phyloP scores from a whole-genome alignment of 805 yeast species.

The Maudiozyma turicensis region DNA sequence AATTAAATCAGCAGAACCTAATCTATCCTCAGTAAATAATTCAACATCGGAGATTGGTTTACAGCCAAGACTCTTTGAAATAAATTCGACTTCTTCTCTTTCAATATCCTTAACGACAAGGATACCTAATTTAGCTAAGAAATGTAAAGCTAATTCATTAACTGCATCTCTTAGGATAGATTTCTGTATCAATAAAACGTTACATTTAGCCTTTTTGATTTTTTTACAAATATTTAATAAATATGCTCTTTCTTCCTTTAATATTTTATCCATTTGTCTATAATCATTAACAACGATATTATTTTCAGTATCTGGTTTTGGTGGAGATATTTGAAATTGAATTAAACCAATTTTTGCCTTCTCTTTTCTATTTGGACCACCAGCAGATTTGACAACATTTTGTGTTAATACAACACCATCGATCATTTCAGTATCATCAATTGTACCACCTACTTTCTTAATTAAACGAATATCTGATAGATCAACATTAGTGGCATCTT shows the following conservation, averaged over 20 bases:
- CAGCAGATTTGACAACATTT: conserved; percentile 78
- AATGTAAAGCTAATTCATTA: conserved; percentile 88
- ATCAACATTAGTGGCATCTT: conserved; percentile 60
- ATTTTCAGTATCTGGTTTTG: conserved; percentile 96
- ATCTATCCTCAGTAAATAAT: conserved; percentile 82
- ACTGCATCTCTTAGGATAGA: conserved; percentile 93
- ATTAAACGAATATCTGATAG: conserved; percentile 78
- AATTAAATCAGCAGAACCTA: conserved; percentile 84
- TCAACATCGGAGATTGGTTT: conserved; percentile 95
- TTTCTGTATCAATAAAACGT: conserved; percentile 81
- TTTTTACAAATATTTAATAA: conserved; percentile 89
- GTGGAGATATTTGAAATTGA: conserved; percentile 93
- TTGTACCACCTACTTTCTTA: conserved; percentile 95
- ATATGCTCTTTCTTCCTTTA: conserved; percentile 96
- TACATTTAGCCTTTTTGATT: conserved; percentile 94
- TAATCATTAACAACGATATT: conserved; percentile 95
- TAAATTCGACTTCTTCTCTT: conserved; percentile 91
- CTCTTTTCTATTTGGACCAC: conserved; percentile 91
- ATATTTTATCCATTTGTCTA: conserved; percentile 97
- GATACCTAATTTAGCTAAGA: conserved; percentile 83
- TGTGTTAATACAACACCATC: conserved; percentile 93
- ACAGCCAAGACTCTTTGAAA: conserved; percentile 75
- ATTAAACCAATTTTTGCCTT: conserved; percentile 84
- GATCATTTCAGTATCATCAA: conserved; percentile 88
- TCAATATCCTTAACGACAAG: conserved; percentile 93